These are phyloP conservation scores for Quercus engelmannii DNA, from an alignment of 306 rosid genomes.

Conservation along the genomic window DNA sequence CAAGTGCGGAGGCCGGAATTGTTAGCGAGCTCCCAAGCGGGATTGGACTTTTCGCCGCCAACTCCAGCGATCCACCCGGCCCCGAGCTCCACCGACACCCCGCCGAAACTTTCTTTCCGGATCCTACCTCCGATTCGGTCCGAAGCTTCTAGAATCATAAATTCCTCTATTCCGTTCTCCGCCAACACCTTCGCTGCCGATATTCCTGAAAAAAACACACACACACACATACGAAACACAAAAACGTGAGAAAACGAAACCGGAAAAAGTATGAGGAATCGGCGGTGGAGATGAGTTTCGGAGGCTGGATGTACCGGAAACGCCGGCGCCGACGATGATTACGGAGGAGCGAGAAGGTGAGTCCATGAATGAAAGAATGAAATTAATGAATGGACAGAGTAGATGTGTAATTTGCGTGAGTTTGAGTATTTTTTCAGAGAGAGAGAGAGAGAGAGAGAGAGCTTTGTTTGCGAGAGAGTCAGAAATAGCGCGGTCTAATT, in stretches of 20 bases:
- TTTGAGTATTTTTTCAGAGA: background rate
- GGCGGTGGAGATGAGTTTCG: background rate
- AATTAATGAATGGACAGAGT: background rate
- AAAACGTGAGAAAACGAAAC: background rate
- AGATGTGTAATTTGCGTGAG: background rate
- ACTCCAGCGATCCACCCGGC: constrained; percentile 99
- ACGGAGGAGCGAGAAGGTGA: constrained; percentile 69
- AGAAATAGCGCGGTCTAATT: constrained; percentile 68
- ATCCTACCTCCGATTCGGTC: constrained; percentile 95
- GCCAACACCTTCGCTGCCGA: constrained; percentile 81
- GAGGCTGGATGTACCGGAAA: constrained; percentile 55
- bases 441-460: constrained; percentile 14
- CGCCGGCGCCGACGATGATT: constrained; percentile 86
- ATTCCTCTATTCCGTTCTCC: constrained; percentile 68
- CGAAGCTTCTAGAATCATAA: constrained; percentile 82
- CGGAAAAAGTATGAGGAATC: background rate
- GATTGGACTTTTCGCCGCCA: constrained; percentile 73
- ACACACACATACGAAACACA: background rate
- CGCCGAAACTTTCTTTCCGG: constrained; percentile 74
- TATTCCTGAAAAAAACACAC: constrained; percentile 42
- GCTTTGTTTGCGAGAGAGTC: constrained; percentile 22
- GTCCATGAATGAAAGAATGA: constrained; percentile 44
- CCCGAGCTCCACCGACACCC: constrained; percentile 85
- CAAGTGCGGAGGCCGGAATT: constrained; percentile 68
- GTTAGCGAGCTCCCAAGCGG: constrained; percentile 85